Conservation (phyloP, 257 asterid species). For the Knoxia roxburghii region DNA sequence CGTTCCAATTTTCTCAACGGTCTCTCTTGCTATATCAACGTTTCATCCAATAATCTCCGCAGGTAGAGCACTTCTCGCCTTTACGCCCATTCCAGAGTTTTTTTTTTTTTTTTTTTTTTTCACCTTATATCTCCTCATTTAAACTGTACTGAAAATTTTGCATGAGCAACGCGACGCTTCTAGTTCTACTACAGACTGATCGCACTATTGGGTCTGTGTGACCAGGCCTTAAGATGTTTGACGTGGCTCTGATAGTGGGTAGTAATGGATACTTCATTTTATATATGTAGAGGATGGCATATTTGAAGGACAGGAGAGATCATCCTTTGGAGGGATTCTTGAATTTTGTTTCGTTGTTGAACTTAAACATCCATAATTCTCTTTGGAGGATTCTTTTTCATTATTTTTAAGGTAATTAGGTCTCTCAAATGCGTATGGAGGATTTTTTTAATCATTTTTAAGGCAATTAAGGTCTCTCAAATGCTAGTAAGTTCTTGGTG, state of each 20-base stretch:
- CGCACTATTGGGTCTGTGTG: neutral
- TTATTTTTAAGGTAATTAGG: neutral
- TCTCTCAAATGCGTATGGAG: neutral
- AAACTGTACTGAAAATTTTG: neutral
- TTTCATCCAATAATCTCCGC: conserved; percentile 43
- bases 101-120: neutral
- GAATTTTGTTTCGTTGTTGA: neutral
- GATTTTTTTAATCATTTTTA: too few species aligned
- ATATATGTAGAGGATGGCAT: neutral
- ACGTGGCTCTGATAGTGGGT: neutral
- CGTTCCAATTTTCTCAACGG: conserved; percentile 57
- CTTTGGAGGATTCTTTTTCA: neutral
- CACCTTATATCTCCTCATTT: neutral
- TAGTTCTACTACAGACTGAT: neutral
- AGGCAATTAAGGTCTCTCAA: too few species aligned
- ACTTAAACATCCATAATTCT: neutral
- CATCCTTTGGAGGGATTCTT: neutral
- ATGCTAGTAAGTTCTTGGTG: too few species aligned
- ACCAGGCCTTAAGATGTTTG: neutral
- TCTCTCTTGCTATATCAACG: conserved; percentile 43
- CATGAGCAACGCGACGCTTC: neutral
- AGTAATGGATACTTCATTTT: neutral
- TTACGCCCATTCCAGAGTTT: neutral
- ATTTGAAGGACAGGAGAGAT: neutral
- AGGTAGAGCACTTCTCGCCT: conserved; percentile 29